Conservation (phyloP, 2,329 filamentous ascomycete species). For the Fusarium tuaranense region DNA sequence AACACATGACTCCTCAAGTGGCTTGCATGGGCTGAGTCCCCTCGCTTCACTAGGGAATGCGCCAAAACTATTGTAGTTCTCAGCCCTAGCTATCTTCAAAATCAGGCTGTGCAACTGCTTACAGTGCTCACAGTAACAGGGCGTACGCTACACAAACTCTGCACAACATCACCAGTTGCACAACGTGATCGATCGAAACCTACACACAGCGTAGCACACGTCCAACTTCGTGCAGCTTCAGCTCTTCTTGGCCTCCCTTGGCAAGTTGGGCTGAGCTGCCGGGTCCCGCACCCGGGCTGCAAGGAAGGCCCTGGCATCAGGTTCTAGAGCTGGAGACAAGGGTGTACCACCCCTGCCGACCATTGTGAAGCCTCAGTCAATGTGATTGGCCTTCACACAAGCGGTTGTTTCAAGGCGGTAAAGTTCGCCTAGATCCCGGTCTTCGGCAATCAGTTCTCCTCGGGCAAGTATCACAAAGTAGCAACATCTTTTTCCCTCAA, state of each 20-base stretch:
- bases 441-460: not conserved
- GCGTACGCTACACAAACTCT: not conserved
- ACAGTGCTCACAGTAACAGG: not conserved
- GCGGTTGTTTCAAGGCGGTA: not conserved
- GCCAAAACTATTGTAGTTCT: not conserved
- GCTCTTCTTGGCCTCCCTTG: not conserved
- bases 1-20: not conserved
- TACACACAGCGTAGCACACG: not conserved
- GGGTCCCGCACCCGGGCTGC: not conserved
- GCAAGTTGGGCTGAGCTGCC: not conserved
- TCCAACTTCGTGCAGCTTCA: not conserved
- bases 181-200: not conserved
- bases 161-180: not conserved
- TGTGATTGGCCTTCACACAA: not conserved
- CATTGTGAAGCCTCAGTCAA: not conserved
- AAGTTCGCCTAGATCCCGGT: not conserved
- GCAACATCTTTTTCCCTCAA: not conserved
- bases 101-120: not conserved
- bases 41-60: conserved; percentile 1
- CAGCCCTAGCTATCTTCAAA: not conserved
- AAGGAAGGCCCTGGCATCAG: not conserved
- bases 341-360: not conserved
- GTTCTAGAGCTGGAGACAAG: not conserved
- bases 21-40: not conserved
- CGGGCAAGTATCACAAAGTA: not conserved